Evolutionary conservation across 2,329 filamentous ascomycete species (phyloP).

Genomic region (Triangularia verruculosa): DNA sequence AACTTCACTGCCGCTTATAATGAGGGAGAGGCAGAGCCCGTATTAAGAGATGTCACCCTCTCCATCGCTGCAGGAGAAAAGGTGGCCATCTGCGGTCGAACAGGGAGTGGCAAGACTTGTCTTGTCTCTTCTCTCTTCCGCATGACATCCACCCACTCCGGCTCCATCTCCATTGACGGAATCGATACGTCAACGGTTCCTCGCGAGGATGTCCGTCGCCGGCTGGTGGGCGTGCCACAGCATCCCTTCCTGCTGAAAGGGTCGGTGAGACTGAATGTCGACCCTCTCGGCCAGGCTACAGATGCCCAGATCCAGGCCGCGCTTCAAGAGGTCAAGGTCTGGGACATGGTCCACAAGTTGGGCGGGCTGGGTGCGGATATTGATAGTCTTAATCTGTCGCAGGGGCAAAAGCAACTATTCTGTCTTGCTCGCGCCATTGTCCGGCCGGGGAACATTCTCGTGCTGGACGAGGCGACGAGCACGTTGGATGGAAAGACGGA

Average conservation of each 20-base stretch:
- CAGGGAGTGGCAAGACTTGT: conserved; percentile 31
- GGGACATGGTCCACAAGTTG: conserved; percentile 33
- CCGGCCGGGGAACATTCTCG: conserved; percentile 39
- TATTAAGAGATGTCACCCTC: conserved; percentile 30
- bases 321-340: conserved; percentile 25
- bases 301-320: conserved; percentile 33
- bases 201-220: conserved; percentile 29
- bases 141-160: conserved; percentile 43
- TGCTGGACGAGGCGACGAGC: conserved; percentile 46
- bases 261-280: conserved; percentile 47
- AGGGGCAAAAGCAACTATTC: conserved; percentile 51
- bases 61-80: conserved; percentile 33
- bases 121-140: conserved; percentile 42
- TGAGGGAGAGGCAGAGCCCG: conserved; percentile 12
- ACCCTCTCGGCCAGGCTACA: conserved; percentile 38
- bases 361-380: conserved; percentile 39
- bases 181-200: conserved; percentile 34
- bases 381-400: conserved; percentile 33
- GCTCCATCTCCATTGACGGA: conserved; percentile 45
- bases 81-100: conserved; percentile 37
- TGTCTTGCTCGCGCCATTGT: conserved; percentile 48
- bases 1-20: conserved; percentile 31
- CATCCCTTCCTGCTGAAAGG: conserved; percentile 48
- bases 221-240: conserved; percentile 47
- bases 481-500: conserved; percentile 55